A percentile compares a stretch with the other conserved stretches of the same genome.
These are phyloP conservation scores for Pseudogymnoascus sp. DNA, from an alignment of 2,329 filamentous ascomycete species.

Conservation along the genomic window DNA sequence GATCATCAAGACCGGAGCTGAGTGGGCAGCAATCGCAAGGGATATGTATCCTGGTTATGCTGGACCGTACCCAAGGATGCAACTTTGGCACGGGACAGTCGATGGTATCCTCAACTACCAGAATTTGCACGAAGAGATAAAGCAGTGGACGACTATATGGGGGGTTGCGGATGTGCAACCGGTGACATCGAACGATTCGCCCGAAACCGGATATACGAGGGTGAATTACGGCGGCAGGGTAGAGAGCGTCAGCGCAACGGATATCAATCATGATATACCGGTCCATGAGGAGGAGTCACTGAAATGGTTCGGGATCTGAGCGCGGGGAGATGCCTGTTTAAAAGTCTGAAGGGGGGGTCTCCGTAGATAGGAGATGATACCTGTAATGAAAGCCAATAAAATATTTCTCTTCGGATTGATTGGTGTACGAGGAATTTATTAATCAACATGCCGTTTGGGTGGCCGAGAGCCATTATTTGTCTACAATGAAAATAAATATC, in stretches of 20 bases:
- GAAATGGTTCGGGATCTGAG: background rate
- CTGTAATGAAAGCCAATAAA: background rate
- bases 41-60: slow-evolving; percentile 33
- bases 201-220: background rate
- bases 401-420: background rate
- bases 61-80: slow-evolving; percentile 35
- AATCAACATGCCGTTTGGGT: background rate
- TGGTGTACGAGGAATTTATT: background rate
- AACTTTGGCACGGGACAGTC: slow-evolving; percentile 30
- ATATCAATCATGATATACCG: background rate
- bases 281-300: background rate
- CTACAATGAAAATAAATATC: background rate
- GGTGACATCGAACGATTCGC: background rate
- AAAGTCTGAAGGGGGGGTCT: background rate
- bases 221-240: background rate
- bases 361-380: background rate
- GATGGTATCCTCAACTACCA: slow-evolving; percentile 34
- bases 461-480: background rate
- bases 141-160: slow-evolving; percentile 40
- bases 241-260: background rate
- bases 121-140: slow-evolving; percentile 37
- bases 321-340: background rate
- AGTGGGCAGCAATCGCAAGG: slow-evolving; percentile 42
- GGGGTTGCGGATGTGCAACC: background rate
- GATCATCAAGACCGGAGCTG: slow-evolving; percentile 29